Evolutionary conservation across 148 eudicot species (phyloP), one percentile per base, ranked within the genome.

Genomic region (Chenopodium album): DNA sequence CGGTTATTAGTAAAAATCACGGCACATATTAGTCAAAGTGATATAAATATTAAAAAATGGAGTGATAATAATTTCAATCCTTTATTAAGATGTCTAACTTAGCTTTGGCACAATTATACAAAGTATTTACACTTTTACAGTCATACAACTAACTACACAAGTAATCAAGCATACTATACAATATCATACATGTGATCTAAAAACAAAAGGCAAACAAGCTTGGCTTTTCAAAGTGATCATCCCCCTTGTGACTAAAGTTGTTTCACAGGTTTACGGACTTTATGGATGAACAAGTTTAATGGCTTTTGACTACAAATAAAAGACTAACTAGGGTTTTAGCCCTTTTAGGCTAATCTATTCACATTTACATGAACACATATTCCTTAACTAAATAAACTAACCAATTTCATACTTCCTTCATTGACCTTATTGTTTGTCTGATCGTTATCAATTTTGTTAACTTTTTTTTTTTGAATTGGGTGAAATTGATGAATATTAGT

Each of bases 191-290:
- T 79, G 78, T 82, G 78, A 82, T 23, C 9, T 32, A 31, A 13
- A 32, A 32, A 68, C 4, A 71, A 20, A 82, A 82, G 47, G 65
- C 6, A 80, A 62, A 28, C 29, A 22, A 50, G 71, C 48, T 23
- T 67, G 26, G 0, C 19, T 54, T 69, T 41, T 23, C 54, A 82
- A 62, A 77, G 77, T 60, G 46, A 71, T 71, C 71, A 82, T 29
- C 62, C 28, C 28, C 34, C 84, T 82, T 77, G 81, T 77, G 84
- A 77, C 31, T 71, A 82, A 77, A 82, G 76, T 46, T 70, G 48
- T 67, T 60, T 73, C 73, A 73, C 71, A 34, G 48, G 63, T 41
- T 71, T 64, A 81, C 37, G 47, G 78, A 48, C 54, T 48, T 48
- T 48, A 9, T 10, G 12, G 54, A 11, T 48, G 54, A 48, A 48